Evolutionary conservation across 768 basidiomycete genomes (phyloP), one percentile per base, ranked within the genome.

Genomic region (Suillus placidus): DNA sequence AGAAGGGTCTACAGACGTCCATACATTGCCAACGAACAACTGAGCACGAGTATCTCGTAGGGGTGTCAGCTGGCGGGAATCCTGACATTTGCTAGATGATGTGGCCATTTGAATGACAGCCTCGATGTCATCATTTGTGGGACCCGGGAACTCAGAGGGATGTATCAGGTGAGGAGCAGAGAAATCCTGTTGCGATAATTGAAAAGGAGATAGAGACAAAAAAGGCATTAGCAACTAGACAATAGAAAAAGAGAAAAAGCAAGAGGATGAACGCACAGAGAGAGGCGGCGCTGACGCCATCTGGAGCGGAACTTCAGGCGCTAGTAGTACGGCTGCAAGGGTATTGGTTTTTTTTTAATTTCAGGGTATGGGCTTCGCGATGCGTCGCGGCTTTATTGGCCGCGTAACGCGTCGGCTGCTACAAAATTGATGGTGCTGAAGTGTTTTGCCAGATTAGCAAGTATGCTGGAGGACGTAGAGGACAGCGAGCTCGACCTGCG

Each of bases 1-100:
- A 63, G 64, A 12, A 60, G 12, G 58, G 49, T 57, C 30, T 64
- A n/a, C 63, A 55, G 47, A 54, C 45, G 66, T 23, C 81, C 91
- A 67, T 78, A 96, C 95, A 78, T 99, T 99, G 68, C 95, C 95
- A 32, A 99, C 93, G 72, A 97, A 99, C 8, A 99, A 84, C 79
- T 98, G 96, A 0, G 96, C 95, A 62, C 97, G 85, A 5, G 95
- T 97, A 76, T 99, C 97, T 63, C 87, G 85, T 45, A 85, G 79
- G 0, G 87, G 87, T 56, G 70, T 71, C 2, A 75, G 54, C 6
- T 64, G 74, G 62, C 85, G 78, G 56, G 82, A 79, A 69, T 88
- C 86, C 26, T 80, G 71, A 2, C 85, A 75, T 4, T 84, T 75
- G n/a, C 85, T 81, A 7, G 87, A 81, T 8, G 92, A 87, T 67